These are phyloP conservation scores for California macrophylla DNA, from an alignment of 441 rosid genomes.

Conservation along the genomic window DNA sequence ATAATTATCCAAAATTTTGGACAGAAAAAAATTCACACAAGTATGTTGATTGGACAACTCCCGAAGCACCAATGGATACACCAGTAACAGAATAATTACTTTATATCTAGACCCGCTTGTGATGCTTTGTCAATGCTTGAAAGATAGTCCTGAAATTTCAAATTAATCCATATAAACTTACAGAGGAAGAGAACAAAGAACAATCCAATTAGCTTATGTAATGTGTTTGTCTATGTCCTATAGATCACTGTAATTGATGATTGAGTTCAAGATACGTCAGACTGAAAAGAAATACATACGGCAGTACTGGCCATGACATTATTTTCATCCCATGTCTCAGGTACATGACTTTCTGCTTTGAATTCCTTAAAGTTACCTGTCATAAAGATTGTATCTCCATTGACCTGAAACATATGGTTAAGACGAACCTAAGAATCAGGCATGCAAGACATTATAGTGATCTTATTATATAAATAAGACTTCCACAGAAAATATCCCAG, in stretches of 20 bases:
- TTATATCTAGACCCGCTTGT: conserved; percentile 50
- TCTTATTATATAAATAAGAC: background rate
- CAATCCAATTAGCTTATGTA: background rate
- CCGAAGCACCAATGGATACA: conserved; percentile 6
- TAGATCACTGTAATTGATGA: conserved; percentile 6
- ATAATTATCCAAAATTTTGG: background rate
- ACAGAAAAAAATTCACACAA: background rate
- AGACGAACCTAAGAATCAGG: conserved; percentile 2
- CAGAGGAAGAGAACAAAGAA: background rate
- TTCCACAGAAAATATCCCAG: background rate
- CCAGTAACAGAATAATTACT: conserved; percentile 34
- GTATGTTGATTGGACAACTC: background rate
- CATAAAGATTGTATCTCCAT: conserved; percentile 87
- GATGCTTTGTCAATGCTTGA: conserved; percentile 67
- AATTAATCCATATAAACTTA: background rate
- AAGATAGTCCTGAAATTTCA: conserved; percentile 57
- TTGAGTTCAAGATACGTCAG: conserved; percentile 10
- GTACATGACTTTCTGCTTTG: conserved; percentile 52
- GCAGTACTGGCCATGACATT: conserved; percentile 70
- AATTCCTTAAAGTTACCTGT: conserved; percentile 81
- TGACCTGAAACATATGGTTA: conserved; percentile 49
- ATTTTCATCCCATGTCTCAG: conserved; percentile 66
- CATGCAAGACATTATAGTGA: conserved; percentile 1
- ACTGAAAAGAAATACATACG: conserved; percentile 31
- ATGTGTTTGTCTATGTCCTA: background rate